These are phyloP conservation scores for Leishmania tropica DNA, from an alignment of 208 protist species.

Conservation along the genomic window DNA sequence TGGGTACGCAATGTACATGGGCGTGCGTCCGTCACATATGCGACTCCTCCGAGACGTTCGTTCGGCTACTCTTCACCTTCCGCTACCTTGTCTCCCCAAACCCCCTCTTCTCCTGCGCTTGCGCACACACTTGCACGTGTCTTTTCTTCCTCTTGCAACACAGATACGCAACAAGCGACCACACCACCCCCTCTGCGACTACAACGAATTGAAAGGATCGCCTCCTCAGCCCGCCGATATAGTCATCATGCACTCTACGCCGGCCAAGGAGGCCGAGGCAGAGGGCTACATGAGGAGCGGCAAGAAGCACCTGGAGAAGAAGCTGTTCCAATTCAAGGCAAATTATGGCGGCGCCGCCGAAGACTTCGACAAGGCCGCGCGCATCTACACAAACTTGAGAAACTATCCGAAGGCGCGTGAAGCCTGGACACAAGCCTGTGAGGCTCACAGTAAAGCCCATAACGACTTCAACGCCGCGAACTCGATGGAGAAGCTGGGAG, in stretches of 20 bases:
- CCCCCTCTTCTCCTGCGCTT: neutral
- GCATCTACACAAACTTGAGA: constrained; percentile 58
- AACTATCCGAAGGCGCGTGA: constrained; percentile 45
- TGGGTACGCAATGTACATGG: neutral
- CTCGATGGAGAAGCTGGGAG: constrained; percentile 50
- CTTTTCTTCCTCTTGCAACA: neutral
- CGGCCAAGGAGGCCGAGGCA: constrained; percentile 42
- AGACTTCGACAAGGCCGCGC: constrained; percentile 74
- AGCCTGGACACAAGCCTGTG: constrained; percentile 43
- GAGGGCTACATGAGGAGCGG: constrained; percentile 55
- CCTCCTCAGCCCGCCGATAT: neutral
- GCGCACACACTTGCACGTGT: neutral
- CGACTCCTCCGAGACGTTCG: neutral
- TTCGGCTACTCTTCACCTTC: neutral
- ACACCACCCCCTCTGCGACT: neutral
- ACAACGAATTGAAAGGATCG: neutral
- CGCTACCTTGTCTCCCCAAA: neutral
- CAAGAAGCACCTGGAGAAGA: constrained; percentile 59
- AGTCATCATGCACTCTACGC: constrained; percentile 20
- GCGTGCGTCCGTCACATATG: neutral
- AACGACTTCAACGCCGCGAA: constrained; percentile 55
- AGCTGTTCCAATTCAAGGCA: constrained; percentile 51
- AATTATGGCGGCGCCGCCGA: constrained; percentile 65
- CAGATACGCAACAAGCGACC: neutral
- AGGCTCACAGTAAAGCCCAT: constrained; percentile 51